A percentile compares a stretch with the other conserved stretches of the same genome.
phyloP scores from a whole-genome alignment of 2,329 filamentous ascomycete genomes.

The Penicillium sp. region DNA sequence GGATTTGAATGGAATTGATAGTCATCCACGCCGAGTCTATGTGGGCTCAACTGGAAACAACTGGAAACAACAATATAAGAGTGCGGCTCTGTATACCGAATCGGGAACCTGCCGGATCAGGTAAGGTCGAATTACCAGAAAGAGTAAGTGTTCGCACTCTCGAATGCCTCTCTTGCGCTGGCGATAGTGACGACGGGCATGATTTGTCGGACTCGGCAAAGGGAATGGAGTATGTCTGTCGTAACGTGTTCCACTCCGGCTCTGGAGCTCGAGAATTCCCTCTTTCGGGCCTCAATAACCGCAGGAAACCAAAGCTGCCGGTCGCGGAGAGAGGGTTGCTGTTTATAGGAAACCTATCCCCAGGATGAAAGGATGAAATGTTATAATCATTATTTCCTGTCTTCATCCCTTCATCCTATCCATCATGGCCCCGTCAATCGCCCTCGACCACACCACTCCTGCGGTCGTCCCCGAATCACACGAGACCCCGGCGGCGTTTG shows the following conservation, averaged over 20 bases:
- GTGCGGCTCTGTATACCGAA: too few relatives aligned
- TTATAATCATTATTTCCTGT: background rate
- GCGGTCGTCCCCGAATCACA: slow-evolving; percentile 27
- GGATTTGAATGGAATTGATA: too few relatives aligned
- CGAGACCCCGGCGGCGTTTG: slow-evolving; percentile 27
- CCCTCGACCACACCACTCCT: slow-evolving; percentile 19
- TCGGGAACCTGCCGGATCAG: too few relatives aligned
- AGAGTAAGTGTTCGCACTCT: slow-evolving; percentile 7
- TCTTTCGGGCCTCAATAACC: slow-evolving; percentile 18
- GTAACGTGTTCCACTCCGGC: slow-evolving; percentile 10
- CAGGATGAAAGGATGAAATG: too few relatives aligned
- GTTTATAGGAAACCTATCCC: too few relatives aligned
- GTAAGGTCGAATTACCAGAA: slow-evolving; percentile 8
- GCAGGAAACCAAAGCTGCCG: slow-evolving; percentile 6
- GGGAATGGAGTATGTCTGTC: slow-evolving; percentile 1
- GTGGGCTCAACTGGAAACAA: too few relatives aligned
- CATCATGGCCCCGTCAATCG: slow-evolving; percentile 22
- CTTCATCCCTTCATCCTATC: background rate
- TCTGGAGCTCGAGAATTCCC: slow-evolving; percentile 8
- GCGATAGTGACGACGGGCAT: slow-evolving; percentile 5
- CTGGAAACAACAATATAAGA: too few relatives aligned
- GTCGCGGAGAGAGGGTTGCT: too few relatives aligned
- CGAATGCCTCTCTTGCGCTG: background rate
- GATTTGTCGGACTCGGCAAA: slow-evolving; percentile 7
- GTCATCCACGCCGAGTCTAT: too few relatives aligned